Evolutionary conservation across 2,329 filamentous ascomycete species (phyloP).

Genomic region (Cyphellophora attinorum): DNA sequence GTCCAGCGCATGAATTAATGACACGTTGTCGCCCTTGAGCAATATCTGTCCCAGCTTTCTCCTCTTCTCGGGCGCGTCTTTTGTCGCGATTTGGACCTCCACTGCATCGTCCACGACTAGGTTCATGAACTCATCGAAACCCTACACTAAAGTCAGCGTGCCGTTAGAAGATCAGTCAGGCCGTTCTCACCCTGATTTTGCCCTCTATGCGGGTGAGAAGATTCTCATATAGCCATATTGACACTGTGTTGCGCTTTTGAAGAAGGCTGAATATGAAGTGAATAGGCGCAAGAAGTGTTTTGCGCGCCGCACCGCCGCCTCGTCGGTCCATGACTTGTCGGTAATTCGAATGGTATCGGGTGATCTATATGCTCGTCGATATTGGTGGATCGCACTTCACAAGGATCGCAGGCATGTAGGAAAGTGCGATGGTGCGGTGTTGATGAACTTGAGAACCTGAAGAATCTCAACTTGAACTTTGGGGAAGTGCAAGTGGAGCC

Average conservation of each 20-base stretch:
- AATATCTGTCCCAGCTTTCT: slow-evolving; percentile 78
- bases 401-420: neutral
- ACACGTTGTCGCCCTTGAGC: slow-evolving; percentile 81
- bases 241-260: slow-evolving; percentile 71
- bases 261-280: slow-evolving; percentile 94
- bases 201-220: slow-evolving; percentile 88
- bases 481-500: too few relatives aligned
- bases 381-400: neutral
- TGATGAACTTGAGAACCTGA: neutral
- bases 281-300: slow-evolving; percentile 66
- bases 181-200: slow-evolving; percentile 76
- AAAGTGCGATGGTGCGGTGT: neutral
- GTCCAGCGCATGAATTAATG: slow-evolving; percentile 57
- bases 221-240: slow-evolving; percentile 97
- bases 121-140: slow-evolving; percentile 99
- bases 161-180: slow-evolving; percentile 1
- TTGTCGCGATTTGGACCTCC: slow-evolving; percentile 78
- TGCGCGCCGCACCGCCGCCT: slow-evolving; percentile 46
- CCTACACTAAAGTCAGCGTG: slow-evolving; percentile 42
- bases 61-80: slow-evolving; percentile 69
- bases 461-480: too few relatives aligned
- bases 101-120: slow-evolving; percentile 91
- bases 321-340: slow-evolving; percentile 42
- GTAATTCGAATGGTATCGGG: slow-evolving; percentile 1
- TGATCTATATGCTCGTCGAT: neutral